Conservation (phyloP, 257 asterid genomes). For the Gentiana straminea region DNA sequence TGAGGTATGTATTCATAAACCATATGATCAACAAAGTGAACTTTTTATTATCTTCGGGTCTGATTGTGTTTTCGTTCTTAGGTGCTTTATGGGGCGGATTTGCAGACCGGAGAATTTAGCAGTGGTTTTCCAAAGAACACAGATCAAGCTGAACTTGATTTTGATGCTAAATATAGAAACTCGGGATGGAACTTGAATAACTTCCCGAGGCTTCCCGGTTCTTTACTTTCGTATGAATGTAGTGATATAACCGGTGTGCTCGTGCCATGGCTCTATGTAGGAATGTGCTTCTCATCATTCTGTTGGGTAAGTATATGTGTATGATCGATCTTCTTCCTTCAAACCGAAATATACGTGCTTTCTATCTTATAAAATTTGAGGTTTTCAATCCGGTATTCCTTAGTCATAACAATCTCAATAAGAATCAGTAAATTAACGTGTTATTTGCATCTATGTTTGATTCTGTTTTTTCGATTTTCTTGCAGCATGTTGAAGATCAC, state of each 20-base stretch:
- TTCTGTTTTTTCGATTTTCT: slow-evolving; percentile 7
- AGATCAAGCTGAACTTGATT: slow-evolving; percentile 20
- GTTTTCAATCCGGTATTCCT: too few relatives aligned
- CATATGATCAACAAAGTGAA: background rate
- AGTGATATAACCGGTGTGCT: slow-evolving; percentile 81
- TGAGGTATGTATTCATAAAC: slow-evolving; percentile 37
- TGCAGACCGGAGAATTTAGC: slow-evolving; percentile 66
- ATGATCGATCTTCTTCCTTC: background rate
- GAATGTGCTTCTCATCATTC: slow-evolving; percentile 91
- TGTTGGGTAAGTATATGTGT: slow-evolving; percentile 25
- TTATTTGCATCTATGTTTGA: slow-evolving; percentile 14
- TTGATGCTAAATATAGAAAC: slow-evolving; percentile 5
- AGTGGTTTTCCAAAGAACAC: slow-evolving; percentile 78
- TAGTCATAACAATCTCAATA: too few relatives aligned
- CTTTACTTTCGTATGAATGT: slow-evolving; percentile 69
- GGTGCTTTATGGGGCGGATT: slow-evolving; percentile 97
- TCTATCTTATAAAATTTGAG: too few relatives aligned
- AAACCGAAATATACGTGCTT: too few relatives aligned
- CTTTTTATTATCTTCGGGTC: too few relatives aligned
- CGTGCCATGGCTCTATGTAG: slow-evolving; percentile 97
- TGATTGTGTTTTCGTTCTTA: slow-evolving; percentile 7
- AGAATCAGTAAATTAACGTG: too few relatives aligned
- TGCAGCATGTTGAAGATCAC: slow-evolving; percentile 98
- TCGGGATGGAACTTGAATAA: slow-evolving; percentile 91
- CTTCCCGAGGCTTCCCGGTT: slow-evolving; percentile 73